These are phyloP conservation scores for Neckera pumila DNA, from an alignment of 225 moss, liverwort and hornwort genomes.

Conservation along the genomic window DNA sequence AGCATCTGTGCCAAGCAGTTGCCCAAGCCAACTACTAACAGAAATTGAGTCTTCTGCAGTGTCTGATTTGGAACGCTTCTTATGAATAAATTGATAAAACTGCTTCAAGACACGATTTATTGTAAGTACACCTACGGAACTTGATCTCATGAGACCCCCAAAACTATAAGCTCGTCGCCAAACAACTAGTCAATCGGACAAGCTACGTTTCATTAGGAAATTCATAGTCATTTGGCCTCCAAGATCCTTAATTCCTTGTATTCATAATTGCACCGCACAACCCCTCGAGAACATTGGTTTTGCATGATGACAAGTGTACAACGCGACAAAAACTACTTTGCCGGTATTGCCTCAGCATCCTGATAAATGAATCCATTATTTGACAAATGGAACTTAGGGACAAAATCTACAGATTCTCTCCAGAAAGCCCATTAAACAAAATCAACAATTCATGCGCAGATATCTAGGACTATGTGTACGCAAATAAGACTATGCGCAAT, in stretches of 20 bases:
- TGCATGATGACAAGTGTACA: not conserved
- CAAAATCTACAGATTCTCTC: not conserved
- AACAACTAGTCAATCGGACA: not conserved
- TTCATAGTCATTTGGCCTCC: not conserved
- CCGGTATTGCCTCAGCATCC: not conserved
- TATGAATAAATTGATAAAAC: not conserved
- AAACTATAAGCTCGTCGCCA: not conserved
- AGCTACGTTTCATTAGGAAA: not conserved
- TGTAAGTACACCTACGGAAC: not conserved
- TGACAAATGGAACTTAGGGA: not conserved
- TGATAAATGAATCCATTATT: not conserved
- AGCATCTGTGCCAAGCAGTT: not conserved
- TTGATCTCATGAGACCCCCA: not conserved
- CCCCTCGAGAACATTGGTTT: not conserved
- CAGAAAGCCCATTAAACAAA: not conserved
- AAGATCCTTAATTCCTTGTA: not conserved
- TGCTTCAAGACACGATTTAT: not conserved
- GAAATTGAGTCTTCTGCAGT: not conserved
- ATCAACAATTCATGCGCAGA: not conserved
- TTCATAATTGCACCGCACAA: not conserved
- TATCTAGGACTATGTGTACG: not conserved
- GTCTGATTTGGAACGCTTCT: not conserved
- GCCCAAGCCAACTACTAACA: slow-evolving; percentile 12
- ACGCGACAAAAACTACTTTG: not conserved
- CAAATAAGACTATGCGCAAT: not conserved